phyloP scores from a whole-genome alignment of 345 rosid genomes.

The Linum usitatissimum region DNA sequence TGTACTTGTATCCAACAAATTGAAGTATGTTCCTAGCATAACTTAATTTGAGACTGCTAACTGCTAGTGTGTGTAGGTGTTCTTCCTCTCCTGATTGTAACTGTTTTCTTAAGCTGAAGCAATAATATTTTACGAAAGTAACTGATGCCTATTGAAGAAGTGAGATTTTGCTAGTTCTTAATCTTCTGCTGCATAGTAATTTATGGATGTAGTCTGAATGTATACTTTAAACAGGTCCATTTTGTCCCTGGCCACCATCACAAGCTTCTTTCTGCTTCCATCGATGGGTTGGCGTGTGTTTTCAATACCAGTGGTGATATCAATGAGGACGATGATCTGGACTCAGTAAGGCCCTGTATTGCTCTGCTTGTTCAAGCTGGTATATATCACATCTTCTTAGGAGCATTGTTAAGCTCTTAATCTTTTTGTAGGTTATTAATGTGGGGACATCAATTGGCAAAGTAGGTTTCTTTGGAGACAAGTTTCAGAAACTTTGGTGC shows the following conservation, averaged over 20 bases:
- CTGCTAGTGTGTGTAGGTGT: background rate
- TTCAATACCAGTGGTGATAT: conserved; percentile 69
- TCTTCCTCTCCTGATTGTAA: background rate
- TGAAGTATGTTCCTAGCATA: background rate
- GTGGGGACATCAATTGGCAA: conserved; percentile 81
- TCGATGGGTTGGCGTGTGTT: conserved; percentile 79
- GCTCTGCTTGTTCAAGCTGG: background rate
- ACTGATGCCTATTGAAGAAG: background rate
- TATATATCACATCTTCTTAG: background rate
- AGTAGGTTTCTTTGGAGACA: conserved; percentile 68
- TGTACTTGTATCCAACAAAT: background rate
- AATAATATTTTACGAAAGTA: background rate
- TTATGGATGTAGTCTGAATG: background rate
- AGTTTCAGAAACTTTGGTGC: conserved; percentile 71
- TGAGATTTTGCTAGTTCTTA: background rate
- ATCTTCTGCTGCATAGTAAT: background rate
- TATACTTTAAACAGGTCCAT: conserved; percentile 38
- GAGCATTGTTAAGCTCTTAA: background rate
- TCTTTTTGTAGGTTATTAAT: conserved; percentile 57
- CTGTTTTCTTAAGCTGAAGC: background rate
- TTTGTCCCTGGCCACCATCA: conserved; percentile 53
- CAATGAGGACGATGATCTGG: conserved; percentile 82
- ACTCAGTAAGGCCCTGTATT: conserved; percentile 50
- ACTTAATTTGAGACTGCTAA: background rate
- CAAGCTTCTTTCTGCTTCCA: conserved; percentile 83